A percentile compares a stretch with the other conserved stretches of the same genome.
Evolutionary conservation across 2,329 filamentous ascomycete species (phyloP).

Genomic region (Claviceps spartinae): DNA sequence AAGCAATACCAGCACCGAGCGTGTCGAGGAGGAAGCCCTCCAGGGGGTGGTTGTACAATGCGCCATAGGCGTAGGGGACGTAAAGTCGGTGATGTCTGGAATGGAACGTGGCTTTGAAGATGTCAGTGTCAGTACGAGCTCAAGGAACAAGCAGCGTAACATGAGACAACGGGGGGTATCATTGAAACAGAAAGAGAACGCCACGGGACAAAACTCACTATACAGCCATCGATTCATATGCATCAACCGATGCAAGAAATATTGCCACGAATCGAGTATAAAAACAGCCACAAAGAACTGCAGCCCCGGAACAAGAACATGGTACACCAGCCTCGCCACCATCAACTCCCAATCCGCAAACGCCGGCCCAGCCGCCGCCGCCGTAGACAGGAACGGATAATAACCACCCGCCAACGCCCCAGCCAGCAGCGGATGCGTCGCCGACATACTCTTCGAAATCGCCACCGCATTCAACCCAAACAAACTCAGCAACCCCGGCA

Average conservation of each 20-base stretch:
- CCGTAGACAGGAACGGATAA: constrained; percentile 54
- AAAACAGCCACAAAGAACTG: constrained; percentile 65
- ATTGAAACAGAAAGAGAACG: neutral
- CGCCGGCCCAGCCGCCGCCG: constrained; percentile 49
- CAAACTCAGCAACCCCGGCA: constrained; percentile 57
- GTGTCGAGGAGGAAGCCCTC: constrained; percentile 93
- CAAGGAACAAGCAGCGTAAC: neutral
- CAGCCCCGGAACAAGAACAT: constrained; percentile 57
- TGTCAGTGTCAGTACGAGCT: too few species aligned
- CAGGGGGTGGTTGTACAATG: constrained; percentile 90
- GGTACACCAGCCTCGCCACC: constrained; percentile 66
- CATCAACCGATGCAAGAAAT: constrained; percentile 93
- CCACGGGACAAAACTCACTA: constrained; percentile 42
- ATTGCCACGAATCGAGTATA: constrained; percentile 93
- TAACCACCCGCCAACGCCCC: constrained; percentile 65
- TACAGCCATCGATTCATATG: constrained; percentile 97
- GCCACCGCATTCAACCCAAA: constrained; percentile 64
- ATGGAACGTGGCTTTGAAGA: constrained; percentile 61
- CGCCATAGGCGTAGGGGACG: constrained; percentile 93
- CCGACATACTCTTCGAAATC: constrained; percentile 61
- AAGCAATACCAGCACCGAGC: constrained; percentile 69
- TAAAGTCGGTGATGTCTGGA: constrained; percentile 93
- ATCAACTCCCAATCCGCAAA: constrained; percentile 76
- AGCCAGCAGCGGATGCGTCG: constrained; percentile 59
- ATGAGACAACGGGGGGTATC: too few species aligned